Evolutionary conservation across 2,329 filamentous ascomycete species (phyloP).

Genomic region (Aspergillus texensis): DNA sequence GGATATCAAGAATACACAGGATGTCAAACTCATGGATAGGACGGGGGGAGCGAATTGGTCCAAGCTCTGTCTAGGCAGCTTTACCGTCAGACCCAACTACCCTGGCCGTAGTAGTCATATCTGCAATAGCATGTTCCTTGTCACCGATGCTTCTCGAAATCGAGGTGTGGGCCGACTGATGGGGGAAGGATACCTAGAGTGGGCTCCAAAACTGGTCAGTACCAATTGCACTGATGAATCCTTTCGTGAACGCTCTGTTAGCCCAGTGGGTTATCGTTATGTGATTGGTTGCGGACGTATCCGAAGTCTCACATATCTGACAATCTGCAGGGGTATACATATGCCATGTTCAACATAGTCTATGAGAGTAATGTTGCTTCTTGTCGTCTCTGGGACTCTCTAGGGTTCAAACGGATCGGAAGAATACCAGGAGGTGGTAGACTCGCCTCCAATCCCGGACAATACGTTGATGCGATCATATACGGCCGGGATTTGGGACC

Average conservation of each 20-base stretch:
- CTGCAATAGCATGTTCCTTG: slow-evolving; percentile 75
- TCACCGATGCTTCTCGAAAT: slow-evolving; percentile 72
- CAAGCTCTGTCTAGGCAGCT: slow-evolving; percentile 80
- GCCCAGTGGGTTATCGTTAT: not conserved
- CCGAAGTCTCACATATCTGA: slow-evolving; percentile 21
- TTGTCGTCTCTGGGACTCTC: slow-evolving; percentile 86
- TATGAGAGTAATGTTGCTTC: slow-evolving; percentile 93
- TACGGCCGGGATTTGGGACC: slow-evolving; percentile 67
- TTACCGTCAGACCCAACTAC: slow-evolving; percentile 94
- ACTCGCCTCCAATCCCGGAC: slow-evolving; percentile 68
- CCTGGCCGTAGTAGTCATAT: slow-evolving; percentile 87
- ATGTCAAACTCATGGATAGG: slow-evolving; percentile 52
- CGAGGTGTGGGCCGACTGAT: slow-evolving; percentile 74
- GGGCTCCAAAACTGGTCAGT: slow-evolving; percentile 66
- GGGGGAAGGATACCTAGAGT: slow-evolving; percentile 76
- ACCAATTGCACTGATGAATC: not conserved
- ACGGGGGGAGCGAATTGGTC: slow-evolving; percentile 72
- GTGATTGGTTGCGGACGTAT: not conserved
- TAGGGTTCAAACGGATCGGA: slow-evolving; percentile 91
- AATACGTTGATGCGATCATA: slow-evolving; percentile 74
- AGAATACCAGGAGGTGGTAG: slow-evolving; percentile 73
- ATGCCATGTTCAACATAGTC: slow-evolving; percentile 91
- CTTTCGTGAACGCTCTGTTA: not conserved
- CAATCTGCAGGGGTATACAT: slow-evolving; percentile 70
- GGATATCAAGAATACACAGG: slow-evolving; percentile 65